Conservation (phyloP, 352 stramenopile genomes). For the Pythium volutum region DNA sequence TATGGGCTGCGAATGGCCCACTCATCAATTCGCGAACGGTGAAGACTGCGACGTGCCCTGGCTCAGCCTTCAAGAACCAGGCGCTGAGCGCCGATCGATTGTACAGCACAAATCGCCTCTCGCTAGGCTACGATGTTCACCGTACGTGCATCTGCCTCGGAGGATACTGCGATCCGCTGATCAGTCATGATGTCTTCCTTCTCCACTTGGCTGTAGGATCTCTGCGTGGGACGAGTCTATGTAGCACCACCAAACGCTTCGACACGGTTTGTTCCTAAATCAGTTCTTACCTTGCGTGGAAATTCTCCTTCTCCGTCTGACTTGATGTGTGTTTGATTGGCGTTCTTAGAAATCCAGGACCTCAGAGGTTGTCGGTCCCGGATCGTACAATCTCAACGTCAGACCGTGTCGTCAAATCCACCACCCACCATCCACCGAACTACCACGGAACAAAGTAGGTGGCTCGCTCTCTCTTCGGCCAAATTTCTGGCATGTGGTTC, state of each 20-base stretch:
- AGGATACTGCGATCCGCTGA: neutral
- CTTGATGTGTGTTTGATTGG: conserved; percentile 2
- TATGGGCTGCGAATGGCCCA: conserved; percentile 47
- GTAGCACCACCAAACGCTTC: conserved; percentile 64
- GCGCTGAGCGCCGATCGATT: conserved; percentile 58
- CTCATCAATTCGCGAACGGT: conserved; percentile 43
- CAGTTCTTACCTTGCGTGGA: neutral
- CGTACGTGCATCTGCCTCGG: conserved; percentile 30
- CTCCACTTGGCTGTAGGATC: conserved; percentile 31
- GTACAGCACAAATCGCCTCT: conserved; percentile 57
- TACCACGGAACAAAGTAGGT: conserved; percentile 12
- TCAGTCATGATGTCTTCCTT: neutral
- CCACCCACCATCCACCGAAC: conserved; percentile 12
- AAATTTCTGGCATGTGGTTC: neutral
- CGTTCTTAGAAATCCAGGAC: conserved; percentile 42
- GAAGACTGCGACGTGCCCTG: conserved; percentile 53
- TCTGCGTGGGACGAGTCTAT: conserved; percentile 63
- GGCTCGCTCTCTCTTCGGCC: neutral
- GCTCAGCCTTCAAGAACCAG: conserved; percentile 65
- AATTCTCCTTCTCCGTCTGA: neutral
- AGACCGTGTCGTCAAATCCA: conserved; percentile 13
- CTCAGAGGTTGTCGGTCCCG: conserved; percentile 46
- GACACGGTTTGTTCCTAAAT: conserved; percentile 18
- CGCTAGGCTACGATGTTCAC: conserved; percentile 64
- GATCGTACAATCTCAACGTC: conserved; percentile 46